Evolutionary conservation across 2,329 filamentous ascomycete species (phyloP), one percentile per base, ranked within the genome.

Genomic region (Beauveria sp.): DNA sequence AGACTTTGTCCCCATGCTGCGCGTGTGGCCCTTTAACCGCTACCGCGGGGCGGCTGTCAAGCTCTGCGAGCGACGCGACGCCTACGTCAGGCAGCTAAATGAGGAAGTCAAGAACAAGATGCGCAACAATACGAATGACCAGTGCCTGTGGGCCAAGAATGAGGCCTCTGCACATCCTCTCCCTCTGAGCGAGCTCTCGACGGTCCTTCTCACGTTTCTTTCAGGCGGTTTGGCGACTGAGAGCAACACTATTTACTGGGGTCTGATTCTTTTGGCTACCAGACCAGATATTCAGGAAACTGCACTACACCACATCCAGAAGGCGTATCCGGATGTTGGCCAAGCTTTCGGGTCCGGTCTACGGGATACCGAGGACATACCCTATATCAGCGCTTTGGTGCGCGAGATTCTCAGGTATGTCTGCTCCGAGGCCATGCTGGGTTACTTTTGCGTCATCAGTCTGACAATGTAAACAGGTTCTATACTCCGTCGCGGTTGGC

Each of bases 41-140:
- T 58, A 58, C 16, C 46, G 46, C 9, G 18, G 45, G 20, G 20
- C 14, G 20, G 56, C 56, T 6, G 18, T 24, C 20, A 26, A 43
- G 22, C 56, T 58, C n/a, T 43, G 56, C 56, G 56, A 50, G 46
- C 56, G 56, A 1, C 56, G 56, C 46, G 56, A 58, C 30, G 56
- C 45, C 16, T 58, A 58, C 38, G 56, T 58, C 16, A 18, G 30
- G 3, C 45, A 42, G 28, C 56, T 58, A 9, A 58, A 58, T 22
- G 56, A 58, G 3, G 56, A 58, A 18, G 46, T 58, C 43, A 50
- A 43, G 30, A 46, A 22, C 9, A 58, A 58, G 46, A 50, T 51
- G 30, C 56, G 46, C 45, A 30, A 18, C 12, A 47, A 47, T 34
- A 58, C 56, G 0, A 30, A 58, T 22, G 46, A 50, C 9, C 28